Conservation (phyloP, 1,139 yeast species). For the Yamadazyma spencermartinsiae region DNA sequence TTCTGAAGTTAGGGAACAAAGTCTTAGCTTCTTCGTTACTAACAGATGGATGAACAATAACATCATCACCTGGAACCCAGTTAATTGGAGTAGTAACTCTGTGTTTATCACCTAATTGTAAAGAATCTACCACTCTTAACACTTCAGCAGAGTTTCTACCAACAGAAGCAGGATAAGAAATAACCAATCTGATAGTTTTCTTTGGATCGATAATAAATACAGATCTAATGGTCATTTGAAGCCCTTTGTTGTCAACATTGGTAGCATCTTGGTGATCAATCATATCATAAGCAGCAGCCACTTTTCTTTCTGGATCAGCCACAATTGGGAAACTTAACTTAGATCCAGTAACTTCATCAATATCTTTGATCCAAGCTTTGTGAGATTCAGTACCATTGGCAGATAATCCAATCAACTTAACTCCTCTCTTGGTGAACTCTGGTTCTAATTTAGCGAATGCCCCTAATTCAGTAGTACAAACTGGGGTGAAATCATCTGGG, state of each 20-base stretch:
- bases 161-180: conserved; percentile 87
- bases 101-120: conserved; percentile 76
- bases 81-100: conserved; percentile 84
- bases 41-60: conserved; percentile 83
- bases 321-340: conserved; percentile 82
- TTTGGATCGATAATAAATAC: conserved; percentile 86
- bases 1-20: conserved; percentile 73
- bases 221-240: conserved; percentile 72
- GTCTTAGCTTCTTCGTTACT: conserved; percentile 76
- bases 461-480: conserved; percentile 87
- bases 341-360: conserved; percentile 74
- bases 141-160: conserved; percentile 92
- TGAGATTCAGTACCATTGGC: conserved; percentile 73
- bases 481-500: conserved; percentile 89
- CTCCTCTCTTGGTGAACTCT: conserved; percentile 74
- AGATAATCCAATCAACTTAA: conserved; percentile 76
- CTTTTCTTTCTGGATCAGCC: conserved; percentile 79
- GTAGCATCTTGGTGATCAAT: conserved; percentile 87
- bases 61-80: conserved; percentile 79
- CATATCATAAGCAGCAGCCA: conserved; percentile 85
- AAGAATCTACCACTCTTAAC: conserved; percentile 80
- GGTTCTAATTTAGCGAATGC: conserved; percentile 84
- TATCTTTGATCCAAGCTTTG: conserved; percentile 81
- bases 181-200: conserved; percentile 78
- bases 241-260: conserved; percentile 70